Conservation (phyloP, 2,329 filamentous ascomycete genomes). For the Pseudopithomyces maydicus region DNA sequence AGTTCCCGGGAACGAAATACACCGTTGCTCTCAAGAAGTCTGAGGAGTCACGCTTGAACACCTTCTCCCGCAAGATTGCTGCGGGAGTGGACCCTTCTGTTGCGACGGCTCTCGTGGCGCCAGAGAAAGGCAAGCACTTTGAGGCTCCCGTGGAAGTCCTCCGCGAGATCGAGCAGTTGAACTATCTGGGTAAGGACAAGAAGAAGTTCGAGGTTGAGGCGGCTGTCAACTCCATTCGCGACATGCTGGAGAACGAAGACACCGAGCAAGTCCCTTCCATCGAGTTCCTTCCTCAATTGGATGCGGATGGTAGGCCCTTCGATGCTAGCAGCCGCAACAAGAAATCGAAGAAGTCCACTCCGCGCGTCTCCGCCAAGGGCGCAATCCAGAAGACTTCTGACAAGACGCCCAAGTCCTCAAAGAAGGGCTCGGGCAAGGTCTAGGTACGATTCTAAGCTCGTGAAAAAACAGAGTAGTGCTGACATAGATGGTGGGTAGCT, state of each 20-base stretch:
- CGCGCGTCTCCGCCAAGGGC: background rate
- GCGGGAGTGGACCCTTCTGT: constrained; percentile 16
- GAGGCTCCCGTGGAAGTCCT: constrained; percentile 42
- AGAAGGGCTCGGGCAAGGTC: background rate
- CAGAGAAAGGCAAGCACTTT: constrained; percentile 28
- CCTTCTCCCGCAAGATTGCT: constrained; percentile 31
- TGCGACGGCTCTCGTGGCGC: constrained; percentile 13
- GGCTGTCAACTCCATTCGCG: constrained; percentile 28
- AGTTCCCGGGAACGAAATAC: constrained; percentile 38
- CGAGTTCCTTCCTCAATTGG: constrained; percentile 37
- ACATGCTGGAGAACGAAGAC: constrained; percentile 34
- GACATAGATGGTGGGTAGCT: background rate
- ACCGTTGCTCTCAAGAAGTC: constrained; percentile 41
- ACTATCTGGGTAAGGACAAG: constrained; percentile 28
- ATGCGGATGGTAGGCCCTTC: constrained; percentile 13
- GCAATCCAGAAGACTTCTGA: background rate
- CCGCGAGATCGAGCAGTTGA: constrained; percentile 26
- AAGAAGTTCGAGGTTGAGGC: constrained; percentile 22
- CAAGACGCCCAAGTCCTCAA: background rate
- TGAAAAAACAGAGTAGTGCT: background rate
- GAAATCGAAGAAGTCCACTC: constrained; percentile 12
- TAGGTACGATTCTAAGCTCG: background rate
- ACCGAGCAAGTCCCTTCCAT: constrained; percentile 35
- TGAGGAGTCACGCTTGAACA: constrained; percentile 39
- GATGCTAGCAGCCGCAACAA: constrained; percentile 8